A percentile compares a stretch with the other conserved stretches of the same genome.
These are phyloP conservation scores for Vigna radiata DNA, from an alignment of 306 rosid genomes.

Conservation along the genomic window DNA sequence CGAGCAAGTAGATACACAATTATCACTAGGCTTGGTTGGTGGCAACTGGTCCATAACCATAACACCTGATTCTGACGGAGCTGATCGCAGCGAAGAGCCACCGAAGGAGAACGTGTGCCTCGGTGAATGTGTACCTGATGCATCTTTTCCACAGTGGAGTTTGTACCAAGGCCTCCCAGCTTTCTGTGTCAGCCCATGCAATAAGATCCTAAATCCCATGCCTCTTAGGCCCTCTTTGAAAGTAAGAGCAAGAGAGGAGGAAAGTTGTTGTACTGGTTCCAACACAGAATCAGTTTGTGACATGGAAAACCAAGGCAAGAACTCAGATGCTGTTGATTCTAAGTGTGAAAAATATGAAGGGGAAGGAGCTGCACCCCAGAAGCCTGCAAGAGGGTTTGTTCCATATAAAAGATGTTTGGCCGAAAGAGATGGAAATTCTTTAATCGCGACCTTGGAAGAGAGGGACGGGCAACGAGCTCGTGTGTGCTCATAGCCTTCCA, in stretches of 20 bases:
- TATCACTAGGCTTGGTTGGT: slow-evolving; percentile 56
- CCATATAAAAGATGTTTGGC: slow-evolving; percentile 87
- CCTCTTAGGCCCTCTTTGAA: slow-evolving; percentile 44
- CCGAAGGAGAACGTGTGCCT: slow-evolving; percentile 43
- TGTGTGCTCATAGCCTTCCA: slow-evolving; percentile 61
- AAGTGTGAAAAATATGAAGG: slow-evolving; percentile 31
- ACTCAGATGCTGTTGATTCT: slow-evolving; percentile 55
- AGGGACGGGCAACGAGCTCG: slow-evolving; percentile 79
- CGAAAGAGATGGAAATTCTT: slow-evolving; percentile 66
- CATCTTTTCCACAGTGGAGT: slow-evolving; percentile 56
- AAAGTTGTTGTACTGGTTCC: slow-evolving; percentile 65
- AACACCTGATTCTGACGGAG: slow-evolving; percentile 43
- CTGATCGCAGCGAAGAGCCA: slow-evolving; percentile 36
- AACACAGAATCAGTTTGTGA: slow-evolving; percentile 54
- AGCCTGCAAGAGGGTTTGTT: slow-evolving; percentile 70
- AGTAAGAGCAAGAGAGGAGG: slow-evolving; percentile 51
- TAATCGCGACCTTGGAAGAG: slow-evolving; percentile 55
- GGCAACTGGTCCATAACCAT: slow-evolving; percentile 39
- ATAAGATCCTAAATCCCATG: slow-evolving; percentile 42
- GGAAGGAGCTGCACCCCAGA: slow-evolving; percentile 47
- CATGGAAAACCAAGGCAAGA: slow-evolving; percentile 53
- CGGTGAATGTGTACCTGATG: slow-evolving; percentile 32
- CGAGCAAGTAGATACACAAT: slow-evolving; percentile 45
- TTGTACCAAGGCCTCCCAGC: slow-evolving; percentile 54
- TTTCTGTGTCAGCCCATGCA: slow-evolving; percentile 39